Percentiles rank a stretch among this genome's conserved stretches.
These are phyloP conservation scores for Metschnikowia chrysomelidarum DNA, from an alignment of 805 yeast species.

Conservation along the genomic window DNA sequence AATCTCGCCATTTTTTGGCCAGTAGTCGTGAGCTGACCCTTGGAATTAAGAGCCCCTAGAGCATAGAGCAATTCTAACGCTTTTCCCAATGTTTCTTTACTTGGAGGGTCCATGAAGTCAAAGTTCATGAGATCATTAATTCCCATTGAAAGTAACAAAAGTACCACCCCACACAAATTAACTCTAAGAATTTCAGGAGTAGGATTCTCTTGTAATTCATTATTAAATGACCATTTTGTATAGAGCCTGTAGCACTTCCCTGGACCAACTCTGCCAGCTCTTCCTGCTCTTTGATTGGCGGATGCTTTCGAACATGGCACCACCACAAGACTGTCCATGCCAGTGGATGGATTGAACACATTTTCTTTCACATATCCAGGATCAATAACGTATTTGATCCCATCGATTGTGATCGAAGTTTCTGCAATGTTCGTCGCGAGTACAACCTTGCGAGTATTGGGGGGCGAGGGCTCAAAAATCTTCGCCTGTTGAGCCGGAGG, in stretches of 20 bases:
- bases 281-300: slow-evolving; percentile 47
- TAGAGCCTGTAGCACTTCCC: slow-evolving; percentile 68
- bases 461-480: slow-evolving; percentile 87
- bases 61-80: slow-evolving; percentile 82
- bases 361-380: slow-evolving; percentile 47
- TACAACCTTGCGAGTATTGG: slow-evolving; percentile 76
- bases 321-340: slow-evolving; percentile 46
- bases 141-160: slow-evolving; percentile 79
- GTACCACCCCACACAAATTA: slow-evolving; percentile 72
- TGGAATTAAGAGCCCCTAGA: slow-evolving; percentile 78
- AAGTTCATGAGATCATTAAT: slow-evolving; percentile 77
- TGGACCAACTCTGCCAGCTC: slow-evolving; percentile 49
- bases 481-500: slow-evolving; percentile 80
- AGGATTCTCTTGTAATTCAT: slow-evolving; percentile 76
- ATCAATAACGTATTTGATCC: slow-evolving; percentile 42
- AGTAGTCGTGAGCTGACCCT: slow-evolving; percentile 70
- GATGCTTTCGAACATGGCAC: slow-evolving; percentile 47
- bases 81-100: slow-evolving; percentile 64
- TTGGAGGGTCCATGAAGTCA: slow-evolving; percentile 91
- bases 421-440: slow-evolving; percentile 89
- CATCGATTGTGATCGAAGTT: slow-evolving; percentile 46
- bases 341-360: slow-evolving; percentile 39
- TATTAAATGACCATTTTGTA: slow-evolving; percentile 76
- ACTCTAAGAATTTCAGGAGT: slow-evolving; percentile 91
- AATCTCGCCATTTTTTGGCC: slow-evolving; percentile 89